Conservation (phyloP, 2,329 filamentous ascomycete species). For the Fusarium sp. region DNA sequence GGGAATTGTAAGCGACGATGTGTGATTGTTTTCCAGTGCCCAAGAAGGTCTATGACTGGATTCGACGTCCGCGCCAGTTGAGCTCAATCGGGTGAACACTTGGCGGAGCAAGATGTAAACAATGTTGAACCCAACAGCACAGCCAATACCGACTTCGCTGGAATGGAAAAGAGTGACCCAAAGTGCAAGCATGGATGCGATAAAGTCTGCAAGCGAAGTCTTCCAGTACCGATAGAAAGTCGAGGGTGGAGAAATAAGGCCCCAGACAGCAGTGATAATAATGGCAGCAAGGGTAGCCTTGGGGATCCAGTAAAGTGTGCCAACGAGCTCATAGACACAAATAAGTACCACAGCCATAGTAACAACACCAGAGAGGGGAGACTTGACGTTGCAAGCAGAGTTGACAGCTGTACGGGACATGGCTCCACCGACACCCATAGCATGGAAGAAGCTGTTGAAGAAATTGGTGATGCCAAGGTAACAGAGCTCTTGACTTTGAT, state of each 20-base stretch:
- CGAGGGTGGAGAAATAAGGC: constrained; percentile 68
- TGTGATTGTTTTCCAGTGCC: constrained; percentile 31
- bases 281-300: constrained; percentile 74
- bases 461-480: constrained; percentile 73
- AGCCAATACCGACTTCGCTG: constrained; percentile 70
- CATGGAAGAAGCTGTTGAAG: constrained; percentile 73
- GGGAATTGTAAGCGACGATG: constrained; percentile 50
- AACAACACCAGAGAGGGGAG: constrained; percentile 70
- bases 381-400: constrained; percentile 71
- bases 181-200: constrained; percentile 71
- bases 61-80: constrained; percentile 48
- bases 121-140: constrained; percentile 72
- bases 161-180: constrained; percentile 73
- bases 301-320: constrained; percentile 75
- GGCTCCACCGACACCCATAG: constrained; percentile 73
- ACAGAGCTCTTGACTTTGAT: constrained; percentile 74
- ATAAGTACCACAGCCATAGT: constrained; percentile 72
- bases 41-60: constrained; percentile 46
- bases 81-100: constrained; percentile 62
- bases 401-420: constrained; percentile 77
- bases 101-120: constrained; percentile 69
- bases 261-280: constrained; percentile 74
- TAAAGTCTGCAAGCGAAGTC: constrained; percentile 73
- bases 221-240: constrained; percentile 74
- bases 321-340: constrained; percentile 71